phyloP scores from a whole-genome alignment of 495 filamentous ascomycete species.

The Xanthoparmelia taractica region DNA sequence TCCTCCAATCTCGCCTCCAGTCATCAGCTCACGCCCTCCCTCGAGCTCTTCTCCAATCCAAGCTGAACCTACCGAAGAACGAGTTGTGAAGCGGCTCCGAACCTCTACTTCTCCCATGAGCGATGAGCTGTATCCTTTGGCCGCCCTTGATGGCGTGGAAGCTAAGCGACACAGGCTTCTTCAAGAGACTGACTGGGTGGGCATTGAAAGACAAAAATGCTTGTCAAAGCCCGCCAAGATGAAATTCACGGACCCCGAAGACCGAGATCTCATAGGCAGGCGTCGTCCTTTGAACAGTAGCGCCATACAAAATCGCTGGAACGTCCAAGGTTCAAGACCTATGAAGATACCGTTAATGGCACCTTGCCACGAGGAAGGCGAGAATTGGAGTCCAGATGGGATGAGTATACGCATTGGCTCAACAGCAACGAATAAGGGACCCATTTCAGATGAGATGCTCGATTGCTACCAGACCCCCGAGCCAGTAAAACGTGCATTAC shows the following conservation, averaged over 20 bases:
- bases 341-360: neutral
- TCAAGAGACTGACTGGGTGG: conserved; percentile 22
- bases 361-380: neutral
- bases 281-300: conserved; percentile 17
- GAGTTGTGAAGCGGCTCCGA: neutral
- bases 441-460: conserved; percentile 12
- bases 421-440: neutral
- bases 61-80: neutral
- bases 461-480: neutral
- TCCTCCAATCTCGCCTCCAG: conserved; percentile 11
- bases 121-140: neutral
- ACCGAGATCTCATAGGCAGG: conserved; percentile 25
- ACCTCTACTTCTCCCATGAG: neutral
- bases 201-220: conserved; percentile 9
- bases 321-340: neutral
- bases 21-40: conserved; percentile 12
- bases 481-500: neutral
- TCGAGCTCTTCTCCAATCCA: conserved; percentile 1
- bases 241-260: conserved; percentile 19
- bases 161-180: conserved; percentile 23
- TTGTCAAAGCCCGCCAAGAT: conserved; percentile 21
- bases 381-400: neutral
- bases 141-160: conserved; percentile 3
- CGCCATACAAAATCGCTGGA: neutral
- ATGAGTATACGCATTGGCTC: conserved; percentile 14